Evolutionary conservation across 768 basidiomycete species (phyloP).

Genomic region (Tephrocybe sp.): DNA sequence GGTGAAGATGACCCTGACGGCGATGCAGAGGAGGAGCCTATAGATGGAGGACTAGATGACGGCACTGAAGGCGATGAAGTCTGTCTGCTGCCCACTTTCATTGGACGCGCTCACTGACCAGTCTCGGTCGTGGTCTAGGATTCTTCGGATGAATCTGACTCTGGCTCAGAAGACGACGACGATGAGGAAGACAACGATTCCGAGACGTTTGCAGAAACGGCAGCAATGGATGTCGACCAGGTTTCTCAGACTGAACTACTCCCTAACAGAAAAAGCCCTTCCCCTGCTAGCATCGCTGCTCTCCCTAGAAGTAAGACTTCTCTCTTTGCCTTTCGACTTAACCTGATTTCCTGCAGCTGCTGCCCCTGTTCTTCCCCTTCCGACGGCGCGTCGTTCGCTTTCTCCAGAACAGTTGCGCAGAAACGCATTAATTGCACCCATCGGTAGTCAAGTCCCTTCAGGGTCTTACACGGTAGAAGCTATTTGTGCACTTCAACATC

Average conservation of each 20-base stretch:
- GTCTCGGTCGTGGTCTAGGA: conserved; percentile 35
- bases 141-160: conserved; percentile 58
- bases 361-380: conserved; percentile 5
- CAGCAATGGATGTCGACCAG: conserved; percentile 23
- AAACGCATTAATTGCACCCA: conserved; percentile 34
- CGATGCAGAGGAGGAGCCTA: conserved; percentile 53
- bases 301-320: conserved; percentile 9
- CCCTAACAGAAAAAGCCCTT: conserved; percentile 8
- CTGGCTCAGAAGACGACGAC: conserved; percentile 46
- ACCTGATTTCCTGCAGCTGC: conserved; percentile 8
- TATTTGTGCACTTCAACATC: conserved; percentile 87
- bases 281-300: conserved; percentile 6
- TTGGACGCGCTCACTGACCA: background rate
- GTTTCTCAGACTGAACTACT: conserved; percentile 19
- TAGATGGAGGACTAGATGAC: conserved; percentile 47
- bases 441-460: conserved; percentile 31
- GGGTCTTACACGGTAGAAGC: conserved; percentile 85
- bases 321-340: background rate
- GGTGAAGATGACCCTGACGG: conserved; percentile 41
- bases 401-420: conserved; percentile 58
- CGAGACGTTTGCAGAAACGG: conserved; percentile 22
- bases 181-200: conserved; percentile 43
- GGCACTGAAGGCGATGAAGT: conserved; percentile 74
- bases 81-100: conserved; percentile 22
- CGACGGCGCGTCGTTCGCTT: conserved; percentile 30